A percentile compares a stretch with the other conserved stretches of the same genome.
These are phyloP conservation scores for Sporothrix pseudoabietina DNA, from an alignment of 2,329 filamentous ascomycete genomes.

Conservation along the genomic window DNA sequence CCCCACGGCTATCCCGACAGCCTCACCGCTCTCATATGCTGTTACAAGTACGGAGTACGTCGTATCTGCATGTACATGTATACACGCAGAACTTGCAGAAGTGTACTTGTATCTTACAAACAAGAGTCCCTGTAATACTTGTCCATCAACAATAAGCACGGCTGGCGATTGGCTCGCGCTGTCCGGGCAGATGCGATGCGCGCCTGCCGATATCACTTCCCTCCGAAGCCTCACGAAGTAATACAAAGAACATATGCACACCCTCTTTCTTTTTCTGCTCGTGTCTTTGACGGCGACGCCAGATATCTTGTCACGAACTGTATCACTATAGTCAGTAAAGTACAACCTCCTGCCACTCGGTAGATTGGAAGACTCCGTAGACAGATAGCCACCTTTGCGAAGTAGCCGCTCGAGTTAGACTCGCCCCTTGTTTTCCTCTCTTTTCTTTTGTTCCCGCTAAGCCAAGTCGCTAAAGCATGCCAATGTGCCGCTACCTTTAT, in stretches of 20 bases:
- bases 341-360: background rate
- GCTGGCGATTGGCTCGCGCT: background rate
- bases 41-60: background rate
- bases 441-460: conserved; percentile 23
- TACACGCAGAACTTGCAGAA: too few relatives aligned
- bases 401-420: background rate
- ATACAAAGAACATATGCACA: background rate
- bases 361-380: background rate
- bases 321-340: background rate
- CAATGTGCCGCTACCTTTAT: conserved; percentile 15
- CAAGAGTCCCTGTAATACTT: background rate
- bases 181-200: background rate
- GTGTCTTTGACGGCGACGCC: background rate
- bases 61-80: background rate
- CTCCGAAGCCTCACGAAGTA: background rate
- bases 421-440: background rate
- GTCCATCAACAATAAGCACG: background rate
- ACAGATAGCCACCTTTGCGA: background rate
- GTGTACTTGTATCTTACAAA: background rate
- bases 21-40: background rate
- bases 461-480: conserved; percentile 29
- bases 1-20: background rate
- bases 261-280: background rate
- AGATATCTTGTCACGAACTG: background rate
- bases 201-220: background rate